These are phyloP conservation scores for Penicillium sp. DNA, from an alignment of 2,329 filamentous ascomycete genomes.

Conservation along the genomic window DNA sequence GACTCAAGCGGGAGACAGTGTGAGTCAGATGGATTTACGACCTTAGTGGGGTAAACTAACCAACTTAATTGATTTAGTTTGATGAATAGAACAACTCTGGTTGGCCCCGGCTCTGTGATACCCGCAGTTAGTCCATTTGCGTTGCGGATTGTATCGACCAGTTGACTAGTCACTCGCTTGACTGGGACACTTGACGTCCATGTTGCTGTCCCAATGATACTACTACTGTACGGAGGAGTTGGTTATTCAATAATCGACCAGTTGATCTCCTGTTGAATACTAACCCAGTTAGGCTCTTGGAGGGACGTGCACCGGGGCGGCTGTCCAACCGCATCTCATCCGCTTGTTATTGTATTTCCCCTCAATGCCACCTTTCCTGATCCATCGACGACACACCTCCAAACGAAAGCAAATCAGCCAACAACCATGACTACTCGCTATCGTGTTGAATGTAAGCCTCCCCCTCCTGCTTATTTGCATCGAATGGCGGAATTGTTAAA, in stretches of 20 bases:
- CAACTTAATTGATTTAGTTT: background rate
- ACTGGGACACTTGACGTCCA: too few species aligned
- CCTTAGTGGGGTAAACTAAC: background rate
- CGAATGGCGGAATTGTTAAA: background rate
- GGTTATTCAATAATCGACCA: background rate
- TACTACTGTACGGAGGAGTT: too few species aligned
- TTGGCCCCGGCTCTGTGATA: constrained; percentile 1
- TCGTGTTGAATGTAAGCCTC: constrained; percentile 71
- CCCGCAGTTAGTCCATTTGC: background rate
- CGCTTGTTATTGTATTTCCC: background rate
- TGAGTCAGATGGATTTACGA: constrained; percentile 9
- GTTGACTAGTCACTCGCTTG: background rate
- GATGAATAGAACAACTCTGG: background rate
- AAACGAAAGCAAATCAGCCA: background rate
- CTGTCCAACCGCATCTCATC: background rate
- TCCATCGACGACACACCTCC: constrained; percentile 16
- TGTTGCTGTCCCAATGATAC: too few species aligned
- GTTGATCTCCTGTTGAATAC: background rate
- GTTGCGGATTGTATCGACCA: background rate
- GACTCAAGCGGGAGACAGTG: constrained; percentile 7
- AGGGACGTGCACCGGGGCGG: constrained; percentile 6
- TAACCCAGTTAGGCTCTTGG: background rate
- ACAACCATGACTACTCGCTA: constrained; percentile 55
- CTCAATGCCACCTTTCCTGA: background rate
- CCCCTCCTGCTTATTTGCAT: background rate